Conservation (phyloP, 768 basidiomycete genomes). For the Agaricus sinodeliciosus region DNA sequence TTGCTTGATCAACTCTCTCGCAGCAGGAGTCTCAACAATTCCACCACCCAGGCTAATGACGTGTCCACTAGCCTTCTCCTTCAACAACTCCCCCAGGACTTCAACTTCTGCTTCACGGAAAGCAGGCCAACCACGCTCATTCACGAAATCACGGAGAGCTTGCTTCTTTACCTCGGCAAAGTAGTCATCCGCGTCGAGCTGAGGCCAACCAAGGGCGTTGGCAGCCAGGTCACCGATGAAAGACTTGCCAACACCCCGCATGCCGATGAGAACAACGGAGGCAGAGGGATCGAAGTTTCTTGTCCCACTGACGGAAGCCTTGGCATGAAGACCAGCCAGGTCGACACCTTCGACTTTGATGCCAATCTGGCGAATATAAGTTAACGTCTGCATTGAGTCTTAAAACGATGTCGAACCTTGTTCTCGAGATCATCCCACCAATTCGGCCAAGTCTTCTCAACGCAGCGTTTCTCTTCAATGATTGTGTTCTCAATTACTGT, state of each 20-base stretch:
- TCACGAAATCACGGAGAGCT: conserved; percentile 70
- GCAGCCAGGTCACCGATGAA: conserved; percentile 80
- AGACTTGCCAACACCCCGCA: conserved; percentile 97
- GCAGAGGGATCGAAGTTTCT: conserved; percentile 29
- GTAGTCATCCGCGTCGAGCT: conserved; percentile 77
- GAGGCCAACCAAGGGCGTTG: conserved; percentile 58
- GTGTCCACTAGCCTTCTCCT: conserved; percentile 48
- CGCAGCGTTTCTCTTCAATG: conserved; percentile 94
- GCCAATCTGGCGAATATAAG: conserved; percentile 58
- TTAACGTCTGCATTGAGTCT: neutral
- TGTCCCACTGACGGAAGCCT: conserved; percentile 37
- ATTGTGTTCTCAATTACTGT: conserved; percentile 67
- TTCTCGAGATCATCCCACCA: conserved; percentile 99
- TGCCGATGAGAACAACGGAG: conserved; percentile 80
- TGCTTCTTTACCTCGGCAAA: conserved; percentile 61
- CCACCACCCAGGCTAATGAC: conserved; percentile 93
- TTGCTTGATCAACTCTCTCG: conserved; percentile 63
- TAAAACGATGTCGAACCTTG: conserved; percentile 50
- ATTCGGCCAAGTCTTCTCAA: conserved; percentile 99
- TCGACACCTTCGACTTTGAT: conserved; percentile 84
- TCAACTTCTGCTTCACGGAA: conserved; percentile 80
- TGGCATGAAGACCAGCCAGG: conserved; percentile 35
- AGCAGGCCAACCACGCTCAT: conserved; percentile 78
- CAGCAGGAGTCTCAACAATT: conserved; percentile 79
- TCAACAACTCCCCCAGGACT: conserved; percentile 63